phyloP scores from a whole-genome alignment of 2,329 filamentous ascomycete genomes.

The Macrophomina phaseolina region DNA sequence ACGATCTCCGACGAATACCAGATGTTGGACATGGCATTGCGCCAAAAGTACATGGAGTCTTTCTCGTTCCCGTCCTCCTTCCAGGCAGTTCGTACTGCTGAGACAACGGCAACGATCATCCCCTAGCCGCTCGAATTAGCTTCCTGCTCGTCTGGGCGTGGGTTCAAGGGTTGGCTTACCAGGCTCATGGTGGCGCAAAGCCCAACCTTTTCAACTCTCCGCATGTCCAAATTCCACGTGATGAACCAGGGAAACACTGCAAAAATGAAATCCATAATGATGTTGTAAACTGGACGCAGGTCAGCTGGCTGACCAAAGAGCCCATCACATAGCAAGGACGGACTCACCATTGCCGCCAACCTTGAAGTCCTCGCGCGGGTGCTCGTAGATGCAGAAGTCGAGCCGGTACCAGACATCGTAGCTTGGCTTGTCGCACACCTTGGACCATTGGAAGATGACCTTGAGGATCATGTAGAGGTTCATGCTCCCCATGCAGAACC shows the following conservation, averaged over 20 bases:
- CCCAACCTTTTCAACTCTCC: constrained; percentile 55
- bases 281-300: constrained; percentile 54
- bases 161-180: constrained; percentile 23
- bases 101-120: constrained; percentile 56
- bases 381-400: constrained; percentile 51
- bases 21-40: constrained; percentile 54
- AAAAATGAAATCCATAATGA: constrained; percentile 61
- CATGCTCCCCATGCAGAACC: constrained; percentile 58
- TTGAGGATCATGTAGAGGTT: constrained; percentile 57
- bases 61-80: constrained; percentile 55
- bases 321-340: neutral
- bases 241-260: constrained; percentile 59
- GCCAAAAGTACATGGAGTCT: constrained; percentile 57
- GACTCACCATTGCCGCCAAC: constrained; percentile 57
- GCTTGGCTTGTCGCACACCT: constrained; percentile 49
- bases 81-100: constrained; percentile 57
- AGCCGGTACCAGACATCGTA: constrained; percentile 58
- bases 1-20: constrained; percentile 60
- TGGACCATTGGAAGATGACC: constrained; percentile 58
- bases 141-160: too few relatives aligned
- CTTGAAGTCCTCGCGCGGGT: constrained; percentile 53
- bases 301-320: constrained; percentile 26
- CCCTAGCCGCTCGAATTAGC: constrained; percentile 35
- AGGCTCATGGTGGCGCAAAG: constrained; percentile 59
- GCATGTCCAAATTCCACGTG: constrained; percentile 56